Evolutionary conservation across 2,329 filamentous ascomycete species (phyloP).

Genomic region (Microascus cirrosus): DNA sequence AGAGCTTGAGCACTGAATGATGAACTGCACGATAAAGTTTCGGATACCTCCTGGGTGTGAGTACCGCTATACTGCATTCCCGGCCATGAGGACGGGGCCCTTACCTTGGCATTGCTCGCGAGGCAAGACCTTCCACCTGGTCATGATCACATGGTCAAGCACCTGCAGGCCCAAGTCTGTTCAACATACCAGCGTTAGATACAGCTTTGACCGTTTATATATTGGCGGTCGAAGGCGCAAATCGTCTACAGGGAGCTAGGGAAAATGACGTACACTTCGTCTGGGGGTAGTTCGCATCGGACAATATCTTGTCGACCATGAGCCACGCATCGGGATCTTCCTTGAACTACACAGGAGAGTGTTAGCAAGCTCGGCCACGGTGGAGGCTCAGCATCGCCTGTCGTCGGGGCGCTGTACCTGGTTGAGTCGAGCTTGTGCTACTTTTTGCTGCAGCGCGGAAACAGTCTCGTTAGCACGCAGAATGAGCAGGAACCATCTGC

Average conservation of each 20-base stretch:
- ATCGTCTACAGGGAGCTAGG: background rate
- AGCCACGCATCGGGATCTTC: conserved; percentile 98
- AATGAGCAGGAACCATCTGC: background rate
- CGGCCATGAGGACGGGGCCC: background rate
- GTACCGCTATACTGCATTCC: background rate
- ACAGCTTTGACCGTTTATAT: background rate
- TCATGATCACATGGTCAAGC: conserved; percentile 96
- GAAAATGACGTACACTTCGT: conserved; percentile 71
- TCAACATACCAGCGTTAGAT: background rate
- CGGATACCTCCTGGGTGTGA: conserved; percentile 60
- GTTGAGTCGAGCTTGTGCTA: conserved; percentile 85
- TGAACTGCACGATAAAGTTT: conserved; percentile 98
- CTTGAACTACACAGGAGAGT: conserved; percentile 61
- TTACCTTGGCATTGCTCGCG: conserved; percentile 85
- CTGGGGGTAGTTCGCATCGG: conserved; percentile 84
- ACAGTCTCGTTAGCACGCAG: conserved; percentile 4
- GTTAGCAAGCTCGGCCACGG: background rate
- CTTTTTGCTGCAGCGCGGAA: conserved; percentile 64
- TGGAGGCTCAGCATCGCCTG: background rate
- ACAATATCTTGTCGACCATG: conserved; percentile 91
- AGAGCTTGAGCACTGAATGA: conserved; percentile 83
- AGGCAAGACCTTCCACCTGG: conserved; percentile 95
- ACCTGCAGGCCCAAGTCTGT: conserved; percentile 88
- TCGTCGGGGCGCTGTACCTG: conserved; percentile 51
- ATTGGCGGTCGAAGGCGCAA: background rate